These are phyloP conservation scores for Apophysomyces sp. DNA, from an alignment of 371 early-diverging fungal species.

Conservation along the genomic window DNA sequence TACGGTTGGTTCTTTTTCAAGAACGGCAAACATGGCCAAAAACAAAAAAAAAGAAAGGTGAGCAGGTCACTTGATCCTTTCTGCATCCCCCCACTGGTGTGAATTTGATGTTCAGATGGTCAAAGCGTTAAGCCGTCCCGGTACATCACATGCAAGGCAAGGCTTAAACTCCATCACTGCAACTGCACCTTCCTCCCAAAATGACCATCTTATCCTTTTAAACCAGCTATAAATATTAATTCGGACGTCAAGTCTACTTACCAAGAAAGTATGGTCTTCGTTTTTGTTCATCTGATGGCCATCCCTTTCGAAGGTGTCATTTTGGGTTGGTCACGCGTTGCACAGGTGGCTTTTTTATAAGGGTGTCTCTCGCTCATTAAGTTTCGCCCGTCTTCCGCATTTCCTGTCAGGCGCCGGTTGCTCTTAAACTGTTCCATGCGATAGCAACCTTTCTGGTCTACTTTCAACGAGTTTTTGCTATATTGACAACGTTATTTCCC, in stretches of 20 bases:
- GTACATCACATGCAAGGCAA: background rate
- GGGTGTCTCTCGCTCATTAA: background rate
- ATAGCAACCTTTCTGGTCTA: background rate
- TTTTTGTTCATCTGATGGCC: background rate
- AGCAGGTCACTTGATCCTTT: background rate
- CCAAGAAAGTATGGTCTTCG: background rate
- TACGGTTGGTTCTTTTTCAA: background rate
- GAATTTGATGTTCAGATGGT: conserved; percentile 15
- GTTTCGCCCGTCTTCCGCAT: conserved; percentile 2
- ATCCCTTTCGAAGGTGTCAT: conserved; percentile 8
- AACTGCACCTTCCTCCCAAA: too few relatives aligned
- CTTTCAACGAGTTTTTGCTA: too few relatives aligned
- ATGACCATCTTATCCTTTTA: too few relatives aligned
- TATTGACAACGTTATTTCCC: too few relatives aligned
- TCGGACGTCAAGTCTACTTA: too few relatives aligned
- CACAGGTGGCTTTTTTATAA: conserved; percentile 15
- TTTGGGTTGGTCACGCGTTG: conserved; percentile 20
- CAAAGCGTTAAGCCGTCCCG: background rate
- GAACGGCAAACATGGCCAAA: background rate
- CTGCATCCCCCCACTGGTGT: background rate
- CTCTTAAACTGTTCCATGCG: conserved; percentile 3
- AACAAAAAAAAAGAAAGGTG: background rate
- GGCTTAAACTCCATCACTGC: background rate
- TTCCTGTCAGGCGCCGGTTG: conserved; percentile 2
- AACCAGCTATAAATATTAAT: too few relatives aligned